A percentile compares a stretch with the other conserved stretches of the same genome.
Conservation (phyloP, 139 green algal species). For the Picochlorum sp. region DNA sequence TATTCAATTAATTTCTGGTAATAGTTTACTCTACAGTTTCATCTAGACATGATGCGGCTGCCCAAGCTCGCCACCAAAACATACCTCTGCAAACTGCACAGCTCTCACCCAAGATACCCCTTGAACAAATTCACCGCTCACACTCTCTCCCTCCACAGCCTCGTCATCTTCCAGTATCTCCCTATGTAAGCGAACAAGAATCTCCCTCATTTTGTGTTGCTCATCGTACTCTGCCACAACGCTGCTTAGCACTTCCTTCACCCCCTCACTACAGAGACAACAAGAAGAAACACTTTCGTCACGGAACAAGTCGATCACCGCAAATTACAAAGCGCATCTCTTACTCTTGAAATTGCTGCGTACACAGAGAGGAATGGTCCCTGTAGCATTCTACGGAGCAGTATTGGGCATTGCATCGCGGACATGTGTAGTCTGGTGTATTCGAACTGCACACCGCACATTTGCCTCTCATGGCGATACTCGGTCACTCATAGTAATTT, state of each 20-base stretch:
- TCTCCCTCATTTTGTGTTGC: conserved; percentile 32
- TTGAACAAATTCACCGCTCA: neutral
- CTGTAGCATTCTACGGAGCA: conserved; percentile 70
- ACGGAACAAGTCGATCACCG: neutral
- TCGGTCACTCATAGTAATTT: too few species aligned
- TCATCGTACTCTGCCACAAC: conserved; percentile 23
- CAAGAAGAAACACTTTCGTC: too few species aligned
- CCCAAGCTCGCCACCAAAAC: too few species aligned
- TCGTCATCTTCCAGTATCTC: conserved; percentile 17
- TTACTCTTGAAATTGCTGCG: conserved; percentile 57
- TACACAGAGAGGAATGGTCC: conserved; percentile 47
- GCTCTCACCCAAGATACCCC: too few species aligned
- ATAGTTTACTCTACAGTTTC: too few species aligned
- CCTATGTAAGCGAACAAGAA: conserved; percentile 42
- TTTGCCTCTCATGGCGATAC: neutral
- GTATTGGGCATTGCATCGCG: conserved; percentile 61
- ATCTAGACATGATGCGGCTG: too few species aligned
- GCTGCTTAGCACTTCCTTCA: conserved; percentile 27
- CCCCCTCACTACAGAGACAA: conserved; percentile 33
- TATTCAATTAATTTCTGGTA: too few species aligned
- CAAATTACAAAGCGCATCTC: neutral
- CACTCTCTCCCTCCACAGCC: neutral
- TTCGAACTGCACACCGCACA: neutral
- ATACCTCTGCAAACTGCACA: too few species aligned
- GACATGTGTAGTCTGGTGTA: conserved; percentile 55